Evolutionary conservation across 2,329 filamentous ascomycete species (phyloP).

Genomic region (Aspergillus spinulosporus): DNA sequence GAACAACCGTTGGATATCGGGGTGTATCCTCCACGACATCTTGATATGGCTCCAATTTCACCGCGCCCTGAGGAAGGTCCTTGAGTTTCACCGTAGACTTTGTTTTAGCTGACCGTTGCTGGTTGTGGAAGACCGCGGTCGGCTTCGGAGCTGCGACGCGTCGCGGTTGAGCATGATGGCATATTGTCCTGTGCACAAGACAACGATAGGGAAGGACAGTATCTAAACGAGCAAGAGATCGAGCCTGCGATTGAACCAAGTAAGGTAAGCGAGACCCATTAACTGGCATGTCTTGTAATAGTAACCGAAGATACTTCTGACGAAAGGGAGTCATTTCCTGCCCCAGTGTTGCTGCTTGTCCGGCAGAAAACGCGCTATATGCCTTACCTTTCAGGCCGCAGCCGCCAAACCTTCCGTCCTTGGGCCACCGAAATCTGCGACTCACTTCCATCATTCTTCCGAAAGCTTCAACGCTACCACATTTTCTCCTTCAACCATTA

Average conservation of each 20-base stretch:
- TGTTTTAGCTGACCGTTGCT: constrained; percentile 38
- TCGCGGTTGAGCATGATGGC: constrained; percentile 31
- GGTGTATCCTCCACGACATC: constrained; percentile 50
- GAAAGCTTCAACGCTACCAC: constrained; percentile 29
- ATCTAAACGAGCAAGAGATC: neutral
- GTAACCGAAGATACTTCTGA: neutral
- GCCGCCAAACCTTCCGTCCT: constrained; percentile 36
- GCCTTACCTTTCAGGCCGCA: constrained; percentile 18
- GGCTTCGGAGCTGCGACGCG: constrained; percentile 19
- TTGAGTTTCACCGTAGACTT: constrained; percentile 43
- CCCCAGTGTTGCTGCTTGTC: constrained; percentile 2
- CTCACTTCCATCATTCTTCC: constrained; percentile 29
- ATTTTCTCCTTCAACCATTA: constrained; percentile 20
- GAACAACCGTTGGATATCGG: constrained; percentile 81
- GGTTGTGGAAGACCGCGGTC: constrained; percentile 17
- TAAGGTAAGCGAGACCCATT: constrained; percentile 22
- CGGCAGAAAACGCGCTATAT: constrained; percentile 21
- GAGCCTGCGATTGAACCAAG: constrained; percentile 14
- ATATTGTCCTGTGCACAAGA: constrained; percentile 30
- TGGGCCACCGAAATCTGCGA: constrained; percentile 37
- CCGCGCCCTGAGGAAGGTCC: constrained; percentile 58
- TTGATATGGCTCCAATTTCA: constrained; percentile 48
- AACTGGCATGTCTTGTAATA: constrained; percentile 27
- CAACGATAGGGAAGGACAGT: constrained; percentile 19
- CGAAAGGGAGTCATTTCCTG: neutral